Base-by-base conservation (phyloP, 441 rosid genomes). In the Adansonia rubrostipa region DNA sequence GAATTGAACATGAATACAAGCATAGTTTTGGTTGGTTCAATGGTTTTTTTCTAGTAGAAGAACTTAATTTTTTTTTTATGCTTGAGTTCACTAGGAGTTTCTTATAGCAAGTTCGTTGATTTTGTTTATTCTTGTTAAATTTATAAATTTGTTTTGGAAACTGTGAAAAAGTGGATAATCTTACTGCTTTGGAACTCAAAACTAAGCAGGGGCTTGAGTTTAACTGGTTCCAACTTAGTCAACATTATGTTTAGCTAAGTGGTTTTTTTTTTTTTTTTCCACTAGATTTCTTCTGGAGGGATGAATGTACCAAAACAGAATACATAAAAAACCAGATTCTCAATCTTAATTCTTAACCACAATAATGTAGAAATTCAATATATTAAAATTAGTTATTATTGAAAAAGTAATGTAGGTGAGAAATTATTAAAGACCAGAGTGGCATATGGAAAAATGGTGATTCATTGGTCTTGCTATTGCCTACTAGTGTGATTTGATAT, bases 21-120 rank as follows among this genome's bases (percentile, higher is more conserved):
- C 33, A 19, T 45, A 0, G 54, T 11, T 45, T 67, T 40, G 10
- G 72, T 66, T 3, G 72, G n/a, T 68, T 44, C 28, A 24, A 42
- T 45, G 28, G 28, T 45, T 10, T 68, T 40, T n/a, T 44, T 44
- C 9, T 10, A 13, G 28, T 45, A 45, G n/a, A 45, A 54, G 6
- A 67, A 1, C 48, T 44, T 67, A 19, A 10, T 9, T 67, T 0
- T 24, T 1, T 24, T 24, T 24, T 24, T 24, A 5, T 53, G 42
- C 73, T 69, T 47, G 24, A 14, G 14, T 24, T 24, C 28, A 24
- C 9, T 5, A 33, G 47, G 0, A 71, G 8, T n/a, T n/a, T 63
- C 28, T 71, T 71, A n/a, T 71, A 24, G 11, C 11, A 73, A 73
- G 33, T 17, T 57, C 53, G 10, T 57, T 73, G 3, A 54, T 5